Percentiles rank a stretch among this genome's conserved stretches.
Evolutionary conservation across 768 basidiomycete genomes (phyloP).

Genomic region (Suillus brevipes): DNA sequence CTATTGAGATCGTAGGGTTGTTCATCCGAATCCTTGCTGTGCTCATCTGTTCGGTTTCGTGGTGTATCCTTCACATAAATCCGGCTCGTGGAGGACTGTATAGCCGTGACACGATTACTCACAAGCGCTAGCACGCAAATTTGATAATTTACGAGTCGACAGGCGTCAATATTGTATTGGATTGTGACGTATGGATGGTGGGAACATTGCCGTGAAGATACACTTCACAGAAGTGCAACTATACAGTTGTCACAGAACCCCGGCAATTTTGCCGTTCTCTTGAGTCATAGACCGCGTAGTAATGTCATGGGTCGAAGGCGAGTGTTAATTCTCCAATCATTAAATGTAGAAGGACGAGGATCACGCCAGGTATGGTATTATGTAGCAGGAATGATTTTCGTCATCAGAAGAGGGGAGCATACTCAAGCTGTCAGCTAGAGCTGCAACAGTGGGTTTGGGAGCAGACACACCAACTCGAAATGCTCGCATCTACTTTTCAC

Average conservation of each 20-base stretch:
- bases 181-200: neutral
- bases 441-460: neutral
- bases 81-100: neutral
- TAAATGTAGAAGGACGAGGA: neutral
- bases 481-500: neutral
- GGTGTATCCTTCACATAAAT: neutral
- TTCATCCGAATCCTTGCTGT: neutral
- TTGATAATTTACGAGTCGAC: neutral
- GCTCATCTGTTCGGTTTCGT: neutral
- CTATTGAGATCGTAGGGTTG: neutral
- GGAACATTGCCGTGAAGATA: neutral
- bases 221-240: neutral
- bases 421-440: neutral
- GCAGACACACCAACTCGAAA: constrained; percentile 1
- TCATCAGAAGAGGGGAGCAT: neutral
- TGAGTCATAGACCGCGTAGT: neutral
- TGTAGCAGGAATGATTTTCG: neutral
- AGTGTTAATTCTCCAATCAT: neutral
- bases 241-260: neutral
- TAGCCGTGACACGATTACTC: neutral
- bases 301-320: neutral
- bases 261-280: neutral
- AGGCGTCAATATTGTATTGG: neutral
- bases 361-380: neutral
- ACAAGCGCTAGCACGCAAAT: neutral